These are phyloP conservation scores for Euphorbia celastroides DNA, from an alignment of 441 rosid genomes.

Conservation along the genomic window DNA sequence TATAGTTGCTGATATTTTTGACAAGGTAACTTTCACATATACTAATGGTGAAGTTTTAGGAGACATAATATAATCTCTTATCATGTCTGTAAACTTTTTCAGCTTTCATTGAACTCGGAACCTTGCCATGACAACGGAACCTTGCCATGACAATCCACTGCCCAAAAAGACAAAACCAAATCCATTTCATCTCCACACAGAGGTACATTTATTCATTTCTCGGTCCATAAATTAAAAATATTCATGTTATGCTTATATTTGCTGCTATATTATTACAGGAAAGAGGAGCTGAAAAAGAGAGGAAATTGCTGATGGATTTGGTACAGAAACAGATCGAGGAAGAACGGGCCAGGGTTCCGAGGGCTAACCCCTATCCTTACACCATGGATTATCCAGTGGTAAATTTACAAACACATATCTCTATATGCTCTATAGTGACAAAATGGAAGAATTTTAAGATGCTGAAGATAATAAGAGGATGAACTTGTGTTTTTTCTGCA, in stretches of 20 bases:
- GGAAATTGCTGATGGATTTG: conserved; percentile 51
- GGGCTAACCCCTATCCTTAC: conserved; percentile 89
- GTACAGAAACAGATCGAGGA: conserved; percentile 59
- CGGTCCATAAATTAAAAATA: neutral
- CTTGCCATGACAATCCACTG: conserved; percentile 43
- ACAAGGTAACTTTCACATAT: conserved; percentile 43
- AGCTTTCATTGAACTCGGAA: conserved; percentile 89
- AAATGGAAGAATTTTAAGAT: neutral
- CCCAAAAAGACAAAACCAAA: conserved; percentile 73
- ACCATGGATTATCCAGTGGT: conserved; percentile 98
- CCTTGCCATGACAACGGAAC: too few species aligned
- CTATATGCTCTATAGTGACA: neutral
- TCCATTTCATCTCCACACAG: conserved; percentile 89
- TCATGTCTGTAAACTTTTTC: conserved; percentile 2
- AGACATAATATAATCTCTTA: neutral
- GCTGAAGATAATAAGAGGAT: neutral
- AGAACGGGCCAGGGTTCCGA: conserved; percentile 70
- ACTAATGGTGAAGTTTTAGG: neutral
- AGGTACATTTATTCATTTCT: conserved; percentile 37
- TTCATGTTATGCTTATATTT: neutral
- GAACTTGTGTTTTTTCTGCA: conserved; percentile 20
- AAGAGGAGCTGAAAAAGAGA: conserved; percentile 89
- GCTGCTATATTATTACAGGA: conserved; percentile 47
- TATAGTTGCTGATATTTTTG: conserved; percentile 62
- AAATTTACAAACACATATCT: conserved; percentile 15